Evolutionary conservation across 139 green algal species (phyloP), one percentile per base, ranked within the genome.

Genomic region (Astrephomene gubernaculifera): DNA sequence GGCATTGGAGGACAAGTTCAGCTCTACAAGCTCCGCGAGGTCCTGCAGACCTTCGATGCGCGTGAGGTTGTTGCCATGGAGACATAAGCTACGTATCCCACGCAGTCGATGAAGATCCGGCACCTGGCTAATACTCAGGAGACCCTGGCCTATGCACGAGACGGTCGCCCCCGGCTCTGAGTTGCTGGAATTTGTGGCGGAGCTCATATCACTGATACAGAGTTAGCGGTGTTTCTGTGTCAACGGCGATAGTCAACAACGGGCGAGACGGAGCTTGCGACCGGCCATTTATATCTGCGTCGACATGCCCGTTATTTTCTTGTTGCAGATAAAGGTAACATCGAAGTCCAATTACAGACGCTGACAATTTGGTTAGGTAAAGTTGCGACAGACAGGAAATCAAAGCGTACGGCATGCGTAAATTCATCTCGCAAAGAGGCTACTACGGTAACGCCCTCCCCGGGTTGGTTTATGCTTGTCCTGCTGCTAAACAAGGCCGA

Each of bases 1-100:
- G 39, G 52, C 61, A 75, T 96, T 96, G 29, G 93, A 96, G 1
- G 94, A 96, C 19, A 96, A 75, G 81, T 96, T 96, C 19, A 96
- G 65, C 22, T 92, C 82, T 2, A 41, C 81, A 27, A 96, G 87
- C 5, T 5, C n/a, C 10, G 14, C 60, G 24, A 95, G 76, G 19
- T 75, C 67, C 4, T 57, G 17, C 1, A 96, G 71, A 3, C 92
- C 89, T 10, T 92, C 89, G 22, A 94, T 88, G 24, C 61, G 60
- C 0, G 73, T 35, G 14, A 96, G 90, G 61, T 78, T 89, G 89
- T 96, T 96, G 76, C 89, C 91, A 72, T 96, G 94, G 60, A 96
- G 81, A 87, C 91, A 95, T 24, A 95, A 54, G 43, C 72, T 87
- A n/a, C 64, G 38, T 29, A 90, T 63, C 52, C 53, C 49, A 4